phyloP scores from a whole-genome alignment of 1,139 yeast species.

The Kazachstania sp. region DNA sequence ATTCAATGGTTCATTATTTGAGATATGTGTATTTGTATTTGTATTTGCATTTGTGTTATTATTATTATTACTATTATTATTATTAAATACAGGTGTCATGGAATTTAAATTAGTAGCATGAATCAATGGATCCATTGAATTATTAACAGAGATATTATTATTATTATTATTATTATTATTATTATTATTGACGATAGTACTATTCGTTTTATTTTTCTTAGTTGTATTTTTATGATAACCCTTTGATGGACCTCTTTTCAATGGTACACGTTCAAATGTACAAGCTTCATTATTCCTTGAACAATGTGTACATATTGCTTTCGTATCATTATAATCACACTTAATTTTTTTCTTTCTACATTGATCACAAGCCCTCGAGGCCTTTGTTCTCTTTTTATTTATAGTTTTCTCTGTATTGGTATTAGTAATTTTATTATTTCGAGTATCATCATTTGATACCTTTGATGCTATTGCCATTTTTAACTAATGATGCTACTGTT shows the following conservation, averaged over 20 bases:
- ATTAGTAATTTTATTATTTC: not conserved
- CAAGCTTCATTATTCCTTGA: constrained; percentile 23
- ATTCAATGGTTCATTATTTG: not conserved
- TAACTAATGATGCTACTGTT: too few relatives aligned
- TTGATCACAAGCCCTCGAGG: constrained; percentile 33
- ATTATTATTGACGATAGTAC: not conserved
- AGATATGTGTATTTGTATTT: not conserved
- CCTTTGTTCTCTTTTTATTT: constrained; percentile 25
- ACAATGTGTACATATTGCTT: constrained; percentile 24
- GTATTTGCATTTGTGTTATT: not conserved
- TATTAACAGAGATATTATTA: too few relatives aligned
- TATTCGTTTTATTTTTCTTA: not conserved
- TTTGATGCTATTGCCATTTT: not conserved
- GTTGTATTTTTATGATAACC: constrained; percentile 39
- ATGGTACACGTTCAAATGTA: constrained; percentile 48
- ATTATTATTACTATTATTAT: constrained; percentile 1
- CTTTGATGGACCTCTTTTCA: constrained; percentile 71
- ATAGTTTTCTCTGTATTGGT: not conserved
- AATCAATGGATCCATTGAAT: too few relatives aligned
- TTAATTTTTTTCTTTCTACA: constrained; percentile 33
- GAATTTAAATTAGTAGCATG: too few relatives aligned
- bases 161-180: too few relatives aligned
- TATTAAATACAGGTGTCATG: not conserved
- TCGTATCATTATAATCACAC: constrained; percentile 28
- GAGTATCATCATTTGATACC: not conserved